phyloP scores from a whole-genome alignment of 2,329 filamentous ascomycete species.

The Emericellopsis cladophorae region DNA sequence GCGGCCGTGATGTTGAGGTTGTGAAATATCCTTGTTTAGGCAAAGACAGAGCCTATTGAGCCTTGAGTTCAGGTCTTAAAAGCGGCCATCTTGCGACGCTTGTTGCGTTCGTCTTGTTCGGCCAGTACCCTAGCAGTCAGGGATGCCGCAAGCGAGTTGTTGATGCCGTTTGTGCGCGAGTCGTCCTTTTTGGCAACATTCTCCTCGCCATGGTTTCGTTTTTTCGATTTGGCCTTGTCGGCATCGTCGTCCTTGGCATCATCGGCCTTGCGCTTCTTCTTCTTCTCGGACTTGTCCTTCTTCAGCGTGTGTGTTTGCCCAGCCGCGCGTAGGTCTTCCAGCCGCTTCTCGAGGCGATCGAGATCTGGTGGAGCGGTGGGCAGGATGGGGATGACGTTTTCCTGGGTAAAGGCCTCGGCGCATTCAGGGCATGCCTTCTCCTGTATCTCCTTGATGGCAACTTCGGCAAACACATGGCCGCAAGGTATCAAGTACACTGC shows the following conservation, averaged over 20 bases:
- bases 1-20: too few relatives aligned
- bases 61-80: slow-evolving; percentile 2
- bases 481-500: slow-evolving; percentile 88
- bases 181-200: slow-evolving; percentile 6
- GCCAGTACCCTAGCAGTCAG: slow-evolving; percentile 77
- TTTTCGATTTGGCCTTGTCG: slow-evolving; percentile 11
- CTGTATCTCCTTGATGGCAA: slow-evolving; percentile 68
- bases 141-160: slow-evolving; percentile 75
- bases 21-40: too few relatives aligned
- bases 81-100: slow-evolving; percentile 54
- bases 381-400: slow-evolving; percentile 75
- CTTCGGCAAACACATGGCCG: slow-evolving; percentile 85
- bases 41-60: neutral
- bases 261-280: slow-evolving; percentile 55
- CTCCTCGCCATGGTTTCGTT: neutral
- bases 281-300: slow-evolving; percentile 53
- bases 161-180: slow-evolving; percentile 51
- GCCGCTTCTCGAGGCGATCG: slow-evolving; percentile 49
- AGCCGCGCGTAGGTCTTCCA: slow-evolving; percentile 54
- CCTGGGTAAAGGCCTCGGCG: slow-evolving; percentile 55
- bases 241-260: slow-evolving; percentile 36
- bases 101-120: slow-evolving; percentile 75
- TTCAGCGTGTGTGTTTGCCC: slow-evolving; percentile 81
- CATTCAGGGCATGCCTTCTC: slow-evolving; percentile 59
- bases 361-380: slow-evolving; percentile 60